Evolutionary conservation across 805 yeast genomes (phyloP).

Genomic region (Schwanniomyces pseudopolymorphus): DNA sequence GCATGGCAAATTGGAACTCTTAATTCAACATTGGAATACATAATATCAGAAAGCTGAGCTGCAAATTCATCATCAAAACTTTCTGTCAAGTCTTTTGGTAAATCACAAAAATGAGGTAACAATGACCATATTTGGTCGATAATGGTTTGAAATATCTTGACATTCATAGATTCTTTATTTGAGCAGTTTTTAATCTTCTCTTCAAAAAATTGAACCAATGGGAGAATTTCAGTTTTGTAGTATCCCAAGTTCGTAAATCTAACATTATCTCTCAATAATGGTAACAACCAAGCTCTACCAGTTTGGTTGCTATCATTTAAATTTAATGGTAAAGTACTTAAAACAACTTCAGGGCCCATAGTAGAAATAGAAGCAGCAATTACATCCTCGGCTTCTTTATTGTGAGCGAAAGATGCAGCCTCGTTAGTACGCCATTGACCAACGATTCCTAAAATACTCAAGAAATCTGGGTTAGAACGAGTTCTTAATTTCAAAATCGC

Average conservation of each 20-base stretch:
- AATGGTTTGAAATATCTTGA: slow-evolving; percentile 79
- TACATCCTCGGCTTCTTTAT: slow-evolving; percentile 76
- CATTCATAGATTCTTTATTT: slow-evolving; percentile 60
- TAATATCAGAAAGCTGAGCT: slow-evolving; percentile 63
- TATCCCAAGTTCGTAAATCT: slow-evolving; percentile 66
- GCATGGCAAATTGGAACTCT: slow-evolving; percentile 85
- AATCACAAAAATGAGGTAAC: slow-evolving; percentile 83
- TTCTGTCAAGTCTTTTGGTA: slow-evolving; percentile 69
- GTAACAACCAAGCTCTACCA: slow-evolving; percentile 97
- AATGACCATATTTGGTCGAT: slow-evolving; percentile 91
- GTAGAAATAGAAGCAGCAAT: slow-evolving; percentile 75
- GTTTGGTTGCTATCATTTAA: slow-evolving; percentile 55
- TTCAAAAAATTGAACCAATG: slow-evolving; percentile 58
- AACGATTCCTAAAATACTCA: slow-evolving; percentile 63
- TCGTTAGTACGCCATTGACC: slow-evolving; percentile 88
- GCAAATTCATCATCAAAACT: slow-evolving; percentile 80
- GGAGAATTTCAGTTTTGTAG: slow-evolving; percentile 64
- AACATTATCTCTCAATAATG: slow-evolving; percentile 83
- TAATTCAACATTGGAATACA: slow-evolving; percentile 72
- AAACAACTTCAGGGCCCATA: slow-evolving; percentile 84
- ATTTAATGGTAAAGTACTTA: slow-evolving; percentile 76
- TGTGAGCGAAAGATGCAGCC: slow-evolving; percentile 60
- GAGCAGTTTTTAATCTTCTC: slow-evolving; percentile 42
- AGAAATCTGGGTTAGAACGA: slow-evolving; percentile 69
- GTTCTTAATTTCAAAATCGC: slow-evolving; percentile 61